These are phyloP conservation scores for Arthromyces matolae DNA, from an alignment of 768 basidiomycete genomes.

Conservation along the genomic window DNA sequence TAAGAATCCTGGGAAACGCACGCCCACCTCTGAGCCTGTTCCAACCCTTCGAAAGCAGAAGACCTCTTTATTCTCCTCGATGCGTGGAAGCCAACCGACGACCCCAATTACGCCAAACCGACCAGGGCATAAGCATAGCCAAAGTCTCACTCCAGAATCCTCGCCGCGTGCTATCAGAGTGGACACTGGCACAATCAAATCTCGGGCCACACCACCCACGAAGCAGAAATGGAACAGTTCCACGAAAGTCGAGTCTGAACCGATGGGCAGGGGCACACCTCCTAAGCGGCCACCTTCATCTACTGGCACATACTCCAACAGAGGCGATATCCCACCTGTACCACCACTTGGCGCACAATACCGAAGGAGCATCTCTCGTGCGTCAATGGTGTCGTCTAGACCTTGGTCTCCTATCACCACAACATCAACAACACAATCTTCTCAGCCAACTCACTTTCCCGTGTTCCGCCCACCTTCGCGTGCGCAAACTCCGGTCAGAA, in stretches of 20 bases:
- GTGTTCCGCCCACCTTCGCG: slow-evolving; percentile 50
- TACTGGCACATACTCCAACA: slow-evolving; percentile 32
- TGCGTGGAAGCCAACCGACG: slow-evolving; percentile 40
- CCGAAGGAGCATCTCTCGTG: slow-evolving; percentile 65
- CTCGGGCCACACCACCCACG: slow-evolving; percentile 17
- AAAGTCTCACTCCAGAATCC: slow-evolving; percentile 68
- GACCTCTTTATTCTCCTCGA: slow-evolving; percentile 55
- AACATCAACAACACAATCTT: slow-evolving; percentile 64
- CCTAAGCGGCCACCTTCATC: slow-evolving; percentile 51
- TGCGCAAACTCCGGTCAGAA: slow-evolving; percentile 51
- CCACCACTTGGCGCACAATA: slow-evolving; percentile 47
- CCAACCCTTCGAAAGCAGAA: slow-evolving; percentile 51
- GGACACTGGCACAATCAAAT: slow-evolving; percentile 41
- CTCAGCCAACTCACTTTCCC: slow-evolving; percentile 36
- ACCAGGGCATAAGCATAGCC: slow-evolving; percentile 62
- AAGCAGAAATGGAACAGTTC: slow-evolving; percentile 79
- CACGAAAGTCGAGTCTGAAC: slow-evolving; percentile 62
- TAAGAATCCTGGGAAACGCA: slow-evolving; percentile 36
- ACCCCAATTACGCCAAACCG: slow-evolving; percentile 54
- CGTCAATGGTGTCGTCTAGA: slow-evolving; percentile 73
- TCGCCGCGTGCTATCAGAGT: slow-evolving; percentile 46
- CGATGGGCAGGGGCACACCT: slow-evolving; percentile 45
- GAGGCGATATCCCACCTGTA: slow-evolving; percentile 40
- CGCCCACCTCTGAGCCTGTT: slow-evolving; percentile 54
- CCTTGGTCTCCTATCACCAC: slow-evolving; percentile 79